These are phyloP conservation scores for Sclerotinia subarctica DNA, from an alignment of 2,329 filamentous ascomycete species.

Conservation along the genomic window DNA sequence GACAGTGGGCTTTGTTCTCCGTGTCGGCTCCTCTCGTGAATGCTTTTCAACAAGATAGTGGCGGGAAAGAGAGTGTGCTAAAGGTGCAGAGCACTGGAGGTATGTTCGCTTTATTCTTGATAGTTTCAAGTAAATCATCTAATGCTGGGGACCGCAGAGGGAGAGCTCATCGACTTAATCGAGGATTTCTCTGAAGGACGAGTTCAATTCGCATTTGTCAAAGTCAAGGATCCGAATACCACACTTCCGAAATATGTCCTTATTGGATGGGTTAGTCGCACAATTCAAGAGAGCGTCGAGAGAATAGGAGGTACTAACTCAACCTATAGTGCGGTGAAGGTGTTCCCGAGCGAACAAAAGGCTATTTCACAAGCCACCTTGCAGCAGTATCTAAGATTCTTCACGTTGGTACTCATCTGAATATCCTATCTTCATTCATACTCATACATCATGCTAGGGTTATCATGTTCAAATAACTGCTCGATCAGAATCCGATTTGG, in stretches of 20 bases:
- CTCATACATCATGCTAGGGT: constrained; percentile 49
- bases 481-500: constrained; percentile 84
- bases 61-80: constrained; percentile 85
- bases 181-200: constrained; percentile 97
- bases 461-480: constrained; percentile 98
- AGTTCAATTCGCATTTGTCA: constrained; percentile 94
- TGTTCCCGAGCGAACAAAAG: constrained; percentile 96
- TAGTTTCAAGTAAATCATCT: constrained; percentile 4
- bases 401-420: constrained; percentile 53
- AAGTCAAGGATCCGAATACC: constrained; percentile 93
- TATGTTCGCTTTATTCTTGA: constrained; percentile 40
- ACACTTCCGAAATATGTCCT: constrained; percentile 86
- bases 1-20: constrained; percentile 90
- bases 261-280: constrained; percentile 70
- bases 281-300: background rate
- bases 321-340: constrained; percentile 78
- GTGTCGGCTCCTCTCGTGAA: constrained; percentile 89
- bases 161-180: constrained; percentile 82
- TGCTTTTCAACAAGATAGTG: constrained; percentile 81
- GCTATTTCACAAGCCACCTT: constrained; percentile 95
- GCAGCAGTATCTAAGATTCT: constrained; percentile 86
- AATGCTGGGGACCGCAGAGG: constrained; percentile 55
- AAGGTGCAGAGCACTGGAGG: constrained; percentile 92
- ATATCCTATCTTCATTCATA: constrained; percentile 1
- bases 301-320: constrained; percentile 28